Evolutionary conservation across 2,329 filamentous ascomycete species (phyloP), one percentile per base, ranked within the genome.

Genomic region (Myriosclerotinia curreyana): DNA sequence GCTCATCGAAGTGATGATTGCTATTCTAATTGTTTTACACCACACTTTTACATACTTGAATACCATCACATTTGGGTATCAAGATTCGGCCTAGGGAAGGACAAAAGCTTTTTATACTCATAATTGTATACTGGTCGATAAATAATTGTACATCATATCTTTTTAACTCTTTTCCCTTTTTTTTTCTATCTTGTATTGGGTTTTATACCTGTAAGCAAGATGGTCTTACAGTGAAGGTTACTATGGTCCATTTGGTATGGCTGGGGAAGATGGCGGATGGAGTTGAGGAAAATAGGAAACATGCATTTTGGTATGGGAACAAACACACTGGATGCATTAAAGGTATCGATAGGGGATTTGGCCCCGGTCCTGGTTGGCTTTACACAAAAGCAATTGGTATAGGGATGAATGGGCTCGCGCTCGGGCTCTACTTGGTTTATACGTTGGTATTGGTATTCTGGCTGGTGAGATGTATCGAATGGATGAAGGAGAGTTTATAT

Each of bases 71-170:
- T 48, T 59, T 59, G 42, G 55, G 42, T 59, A 48, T 48, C 55
- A 38, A 59, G 42, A 58, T 22, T 59, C 42, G 22, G 36, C 34
- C 53, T 34, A 34, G 14, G 56, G 17, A 51, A 28, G 53, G 53
- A 63, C 50, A 40, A 48, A 51, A 44, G 46, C 44, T 34, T 63
- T 63, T 63, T 50, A 48, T 60, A 63, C 44, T 59, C 25, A 63
- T 63, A 51, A 49, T 63, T 63, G 61, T 63, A 63, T 63, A 63
- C 42, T 51, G 61, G 55, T 63, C 52, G 61, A 63, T 25, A 20
- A 25, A 34, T 40, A 38, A 63, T 51, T 63, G 61, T 63, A 63
- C 52, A 63, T 63, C 44, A 63, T 63, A 50, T 63, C 28, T 63
- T 51, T 50, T 17, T n/a, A 51, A 40, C 15, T n/a, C 34, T 28